Evolutionary conservation across 2,329 filamentous ascomycete species (phyloP), one percentile per base, ranked within the genome.

Genomic region (Sarocladiaceae sp.): DNA sequence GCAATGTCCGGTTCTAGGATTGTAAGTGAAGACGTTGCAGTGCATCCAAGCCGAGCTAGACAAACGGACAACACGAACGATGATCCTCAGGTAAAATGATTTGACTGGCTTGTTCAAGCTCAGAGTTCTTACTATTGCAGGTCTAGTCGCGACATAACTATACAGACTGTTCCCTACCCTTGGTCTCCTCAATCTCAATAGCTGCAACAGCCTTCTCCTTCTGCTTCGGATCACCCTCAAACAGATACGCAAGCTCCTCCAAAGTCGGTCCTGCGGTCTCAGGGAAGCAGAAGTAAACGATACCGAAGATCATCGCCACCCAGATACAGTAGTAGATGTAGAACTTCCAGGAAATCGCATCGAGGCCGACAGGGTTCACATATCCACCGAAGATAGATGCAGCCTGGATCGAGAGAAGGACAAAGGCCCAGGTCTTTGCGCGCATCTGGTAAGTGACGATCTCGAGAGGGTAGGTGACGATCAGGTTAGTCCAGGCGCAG

Each of bases 391-490:
- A 71, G 35, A 71, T 69, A 13, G 62, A 62, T 2, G 68, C 57
- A 1, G 67, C 64, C 6, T 72, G 67, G 22, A 71, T 72, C 0
- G 66, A 70, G 22, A 72, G 59, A 0, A 73, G 62, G 0, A 71
- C 67, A 44, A 73, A 70, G 0, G 65, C 65, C 66, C 67, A 71
- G 0, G 67, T 63, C 59, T 72, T 73, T 50, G 71, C 71, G 6
- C 71, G 66, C 65, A 73, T 71, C 47, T 68, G 64, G 33, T 71
- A 70, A 0, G 71, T 67, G 4, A 71, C 66, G 6, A 74, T 60
- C 55, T 74, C 71, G 0, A 72, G 61, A 1, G 72, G 70, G 46
- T 75, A 75, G 0, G 70, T 71, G 1, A 74, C 70, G 2, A 73
- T 65, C 39, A 75, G 39, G 7, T 71, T 71, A 0, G 69, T 73